Evolutionary conservation across 1,139 yeast genomes (phyloP), one percentile per base, ranked within the genome.

Genomic region (Sugiyamaella neomexicana): DNA sequence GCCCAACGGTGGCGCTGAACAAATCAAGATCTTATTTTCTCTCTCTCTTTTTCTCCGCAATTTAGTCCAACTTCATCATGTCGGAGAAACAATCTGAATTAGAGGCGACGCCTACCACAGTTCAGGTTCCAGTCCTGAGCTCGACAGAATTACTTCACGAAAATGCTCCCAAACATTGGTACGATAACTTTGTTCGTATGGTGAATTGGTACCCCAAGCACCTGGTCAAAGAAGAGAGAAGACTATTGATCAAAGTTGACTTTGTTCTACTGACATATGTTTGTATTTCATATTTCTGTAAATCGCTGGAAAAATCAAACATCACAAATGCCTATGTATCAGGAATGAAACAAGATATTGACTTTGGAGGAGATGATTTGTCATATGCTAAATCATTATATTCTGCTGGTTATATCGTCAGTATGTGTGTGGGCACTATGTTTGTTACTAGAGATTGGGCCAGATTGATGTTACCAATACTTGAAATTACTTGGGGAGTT

Each of bases 401-500:
- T 53, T 63, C 68, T 8, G 70, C 69, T 10, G 72, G 71, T 1
- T 65, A 67, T 42, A 63, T 69, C 41, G 64, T 69, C 16, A 62
- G 69, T 40, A 69, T 71, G 73, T 65, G 69, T 64, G 48, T 70
- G 58, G 66, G 72, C 1, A 64, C 73, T 17, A 53, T 71, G 55
- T 61, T 73, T 48, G 72, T 73, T n/a, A 66, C 73, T 1, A 67
- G 73, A 44, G 61, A 63, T 34, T 67, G 72, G 72, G 68, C 75
- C 3, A 59, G 73, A 42, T 59, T 61, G 31, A 52, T 71, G 60
- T 54, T 82, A 80, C 86, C 61, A 68, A 72, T 23, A 64, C 71
- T 83, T 58, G 86, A 83, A 60, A 60, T 81, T 2, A 58, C 74
- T 7, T 85, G 89, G 89, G 80, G 84, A 1, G 58, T 79, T 10